Evolutionary conservation across 2,329 filamentous ascomycete species (phyloP).

Genomic region (Hypoxylon sp.): DNA sequence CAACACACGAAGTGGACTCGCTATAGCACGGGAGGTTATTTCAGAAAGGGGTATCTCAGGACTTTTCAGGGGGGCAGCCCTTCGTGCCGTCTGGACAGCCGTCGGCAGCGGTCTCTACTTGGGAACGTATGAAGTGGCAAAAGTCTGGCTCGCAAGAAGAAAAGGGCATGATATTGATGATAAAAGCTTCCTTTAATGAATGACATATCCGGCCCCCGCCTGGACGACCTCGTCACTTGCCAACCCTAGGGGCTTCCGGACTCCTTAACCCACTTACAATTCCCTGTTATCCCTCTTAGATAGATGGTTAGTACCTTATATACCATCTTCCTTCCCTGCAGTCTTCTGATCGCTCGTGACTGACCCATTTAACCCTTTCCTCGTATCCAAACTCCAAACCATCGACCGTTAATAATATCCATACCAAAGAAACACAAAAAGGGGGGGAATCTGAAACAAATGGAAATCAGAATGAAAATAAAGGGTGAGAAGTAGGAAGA

Average conservation of each 20-base stretch:
- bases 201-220: neutral
- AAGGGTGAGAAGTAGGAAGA: neutral
- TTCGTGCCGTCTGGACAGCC: conserved; percentile 86
- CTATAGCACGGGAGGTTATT: conserved; percentile 76
- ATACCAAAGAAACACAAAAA: neutral
- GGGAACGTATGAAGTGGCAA: conserved; percentile 86
- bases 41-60: conserved; percentile 78
- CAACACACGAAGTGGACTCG: conserved; percentile 61
- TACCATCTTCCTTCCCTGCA: neutral
- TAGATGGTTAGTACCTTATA: neutral
- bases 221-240: neutral
- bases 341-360: conserved; percentile 7
- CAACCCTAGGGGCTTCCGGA: neutral
- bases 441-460: neutral
- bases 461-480: neutral
- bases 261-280: neutral
- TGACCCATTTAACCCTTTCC: neutral
- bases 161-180: conserved; percentile 61
- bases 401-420: neutral
- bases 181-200: conserved; percentile 44
- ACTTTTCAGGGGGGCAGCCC: conserved; percentile 80
- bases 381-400: neutral
- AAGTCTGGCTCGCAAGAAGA: conserved; percentile 70
- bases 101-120: conserved; percentile 87
- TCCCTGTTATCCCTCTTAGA: neutral